A percentile compares a stretch with the other conserved stretches of the same genome.
These are phyloP conservation scores for Aspergillus phoenicis DNA, from an alignment of 2,329 filamentous ascomycete genomes.

Conservation along the genomic window DNA sequence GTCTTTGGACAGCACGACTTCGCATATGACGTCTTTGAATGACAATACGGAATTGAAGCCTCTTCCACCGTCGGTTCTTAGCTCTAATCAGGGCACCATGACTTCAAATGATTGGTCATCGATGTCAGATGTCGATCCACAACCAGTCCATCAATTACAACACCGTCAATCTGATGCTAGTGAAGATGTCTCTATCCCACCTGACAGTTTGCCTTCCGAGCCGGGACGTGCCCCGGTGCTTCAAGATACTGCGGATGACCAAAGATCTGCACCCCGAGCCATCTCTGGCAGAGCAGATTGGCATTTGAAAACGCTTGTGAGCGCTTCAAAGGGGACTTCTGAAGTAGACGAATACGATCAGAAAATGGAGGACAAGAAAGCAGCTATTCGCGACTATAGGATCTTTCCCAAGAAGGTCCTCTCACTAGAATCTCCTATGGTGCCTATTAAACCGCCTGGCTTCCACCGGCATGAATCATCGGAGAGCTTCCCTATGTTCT, in stretches of 20 bases:
- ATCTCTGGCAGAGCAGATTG: constrained; percentile 43
- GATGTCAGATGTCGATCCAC: constrained; percentile 31
- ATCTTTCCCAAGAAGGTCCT: constrained; percentile 53
- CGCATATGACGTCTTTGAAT: constrained; percentile 34
- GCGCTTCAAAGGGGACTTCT: constrained; percentile 30
- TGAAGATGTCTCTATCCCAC: constrained; percentile 24
- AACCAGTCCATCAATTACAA: constrained; percentile 21
- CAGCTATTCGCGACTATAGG: constrained; percentile 52
- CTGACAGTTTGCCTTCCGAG: constrained; percentile 28
- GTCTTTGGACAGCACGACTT: constrained; percentile 31
- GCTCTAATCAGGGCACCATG: constrained; percentile 36
- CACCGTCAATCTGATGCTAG: constrained; percentile 30
- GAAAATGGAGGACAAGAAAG: constrained; percentile 46
- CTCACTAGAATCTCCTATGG: constrained; percentile 48
- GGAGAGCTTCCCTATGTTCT: constrained; percentile 67
- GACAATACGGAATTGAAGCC: constrained; percentile 43
- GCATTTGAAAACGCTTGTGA: constrained; percentile 33
- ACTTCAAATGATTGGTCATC: constrained; percentile 33
- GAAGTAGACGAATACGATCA: constrained; percentile 44
- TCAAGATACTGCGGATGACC: constrained; percentile 31
- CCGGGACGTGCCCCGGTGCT: constrained; percentile 26
- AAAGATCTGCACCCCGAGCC: constrained; percentile 45
- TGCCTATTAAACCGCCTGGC: constrained; percentile 33
- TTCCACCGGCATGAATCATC: constrained; percentile 59
- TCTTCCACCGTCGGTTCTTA: constrained; percentile 47